phyloP scores from a whole-genome alignment of 2,329 filamentous ascomycete species.

The Aspergillus oerlinghausenensis region DNA sequence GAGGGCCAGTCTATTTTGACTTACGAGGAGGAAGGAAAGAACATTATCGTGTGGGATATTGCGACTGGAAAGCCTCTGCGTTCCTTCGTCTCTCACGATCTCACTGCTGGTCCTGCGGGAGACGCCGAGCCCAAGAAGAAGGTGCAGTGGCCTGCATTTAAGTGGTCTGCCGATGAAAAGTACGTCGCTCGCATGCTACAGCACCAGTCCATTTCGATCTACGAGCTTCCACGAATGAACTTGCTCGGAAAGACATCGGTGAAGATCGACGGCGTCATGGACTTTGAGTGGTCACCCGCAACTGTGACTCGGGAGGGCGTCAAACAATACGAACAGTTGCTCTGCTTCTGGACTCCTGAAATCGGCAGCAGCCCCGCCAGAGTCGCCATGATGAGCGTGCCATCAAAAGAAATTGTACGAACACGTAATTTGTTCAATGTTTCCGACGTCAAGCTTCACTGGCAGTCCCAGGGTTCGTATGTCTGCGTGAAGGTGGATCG shows the following conservation, averaged over 20 bases:
- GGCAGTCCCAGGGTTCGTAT: slow-evolving; percentile 92
- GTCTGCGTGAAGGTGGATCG: slow-evolving; percentile 98
- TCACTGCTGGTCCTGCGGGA: slow-evolving; percentile 50
- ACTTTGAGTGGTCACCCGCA: slow-evolving; percentile 96
- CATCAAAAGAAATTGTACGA: slow-evolving; percentile 88
- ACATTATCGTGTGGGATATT: slow-evolving; percentile 98
- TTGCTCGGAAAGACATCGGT: slow-evolving; percentile 85
- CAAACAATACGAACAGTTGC: slow-evolving; percentile 90
- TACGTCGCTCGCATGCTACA: slow-evolving; percentile 91
- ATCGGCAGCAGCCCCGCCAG: slow-evolving; percentile 97
- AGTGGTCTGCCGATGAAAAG: slow-evolving; percentile 97
- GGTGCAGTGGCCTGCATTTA: slow-evolving; percentile 97
- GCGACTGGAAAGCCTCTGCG: slow-evolving; percentile 83
- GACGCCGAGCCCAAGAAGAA: slow-evolving; percentile 77
- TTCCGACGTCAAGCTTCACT: slow-evolving; percentile 94
- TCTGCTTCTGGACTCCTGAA: slow-evolving; percentile 98
- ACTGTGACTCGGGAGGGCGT: slow-evolving; percentile 75
- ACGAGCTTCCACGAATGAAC: slow-evolving; percentile 84
- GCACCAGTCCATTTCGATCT: slow-evolving; percentile 83
- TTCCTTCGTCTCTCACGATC: slow-evolving; percentile 87
- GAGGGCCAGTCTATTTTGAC: slow-evolving; percentile 81
- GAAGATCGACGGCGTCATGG: slow-evolving; percentile 94
- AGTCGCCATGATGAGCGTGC: slow-evolving; percentile 93
- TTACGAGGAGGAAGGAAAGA: slow-evolving; percentile 94
- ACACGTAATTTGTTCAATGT: slow-evolving; percentile 98